Evolutionary conservation across 2,329 filamentous ascomycete genomes (phyloP).

Genomic region (Phoma herbarum): DNA sequence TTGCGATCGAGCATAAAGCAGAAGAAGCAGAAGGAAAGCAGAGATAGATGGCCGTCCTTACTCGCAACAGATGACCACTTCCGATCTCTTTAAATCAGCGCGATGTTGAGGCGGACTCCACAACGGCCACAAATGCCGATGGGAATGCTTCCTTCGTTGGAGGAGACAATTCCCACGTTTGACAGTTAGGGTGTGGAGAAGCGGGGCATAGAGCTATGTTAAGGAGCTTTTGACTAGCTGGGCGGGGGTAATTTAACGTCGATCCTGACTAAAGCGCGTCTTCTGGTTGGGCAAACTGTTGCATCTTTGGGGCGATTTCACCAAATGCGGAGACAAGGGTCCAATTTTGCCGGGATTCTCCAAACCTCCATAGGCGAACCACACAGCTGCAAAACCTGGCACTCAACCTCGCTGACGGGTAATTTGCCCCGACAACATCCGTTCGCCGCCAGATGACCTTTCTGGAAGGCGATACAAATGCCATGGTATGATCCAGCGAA

Average conservation of each 20-base stretch:
- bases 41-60: too few species aligned
- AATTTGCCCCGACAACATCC: slow-evolving; percentile 33
- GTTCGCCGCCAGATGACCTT: slow-evolving; percentile 17
- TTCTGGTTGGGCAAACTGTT: slow-evolving; percentile 1
- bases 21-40: neutral
- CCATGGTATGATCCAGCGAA: slow-evolving; percentile 41
- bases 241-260: neutral
- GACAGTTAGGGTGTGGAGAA: slow-evolving; percentile 30
- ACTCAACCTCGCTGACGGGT: slow-evolving; percentile 23
- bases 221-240: slow-evolving; percentile 18
- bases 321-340: slow-evolving; percentile 4
- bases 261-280: slow-evolving; percentile 30
- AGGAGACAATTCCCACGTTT: slow-evolving; percentile 25
- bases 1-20: neutral
- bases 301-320: neutral
- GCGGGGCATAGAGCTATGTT: slow-evolving; percentile 20
- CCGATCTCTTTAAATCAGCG: neutral
- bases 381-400: slow-evolving; percentile 23
- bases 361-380: slow-evolving; percentile 27
- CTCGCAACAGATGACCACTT: neutral
- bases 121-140: neutral
- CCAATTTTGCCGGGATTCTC: slow-evolving; percentile 14
- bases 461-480: slow-evolving; percentile 33
- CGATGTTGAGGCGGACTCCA: neutral
- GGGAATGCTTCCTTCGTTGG: slow-evolving; percentile 11